These are phyloP conservation scores for Exophiala calicioides DNA, from an alignment of 2,329 filamentous ascomycete species.

Conservation along the genomic window DNA sequence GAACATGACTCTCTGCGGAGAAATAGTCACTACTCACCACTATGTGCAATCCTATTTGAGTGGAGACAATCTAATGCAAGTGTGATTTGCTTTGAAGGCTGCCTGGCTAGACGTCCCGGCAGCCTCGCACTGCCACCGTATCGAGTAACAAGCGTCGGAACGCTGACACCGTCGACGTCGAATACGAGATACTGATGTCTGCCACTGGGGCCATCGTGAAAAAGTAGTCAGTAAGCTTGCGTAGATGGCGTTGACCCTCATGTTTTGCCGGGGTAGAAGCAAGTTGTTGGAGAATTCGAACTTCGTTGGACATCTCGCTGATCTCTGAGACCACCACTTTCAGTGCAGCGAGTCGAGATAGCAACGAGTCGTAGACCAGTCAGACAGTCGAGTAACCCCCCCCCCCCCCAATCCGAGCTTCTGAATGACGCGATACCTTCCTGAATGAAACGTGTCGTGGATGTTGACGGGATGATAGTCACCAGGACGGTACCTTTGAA, in stretches of 20 bases:
- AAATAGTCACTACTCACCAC: conserved; percentile 19
- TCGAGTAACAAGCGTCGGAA: conserved; percentile 22
- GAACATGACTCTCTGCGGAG: conserved; percentile 5
- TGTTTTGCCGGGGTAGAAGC: conserved; percentile 16
- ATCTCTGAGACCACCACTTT: conserved; percentile 20
- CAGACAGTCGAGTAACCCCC: conserved; percentile 47
- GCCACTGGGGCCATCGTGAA: conserved; percentile 32
- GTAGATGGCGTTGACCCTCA: conserved; percentile 14
- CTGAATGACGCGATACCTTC: conserved; percentile 42
- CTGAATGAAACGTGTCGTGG: conserved; percentile 31
- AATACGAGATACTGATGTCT: conserved; percentile 31
- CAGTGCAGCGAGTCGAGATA: conserved; percentile 18
- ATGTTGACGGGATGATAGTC: conserved; percentile 41
- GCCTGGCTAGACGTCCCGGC: conserved; percentile 24
- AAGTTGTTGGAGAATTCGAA: conserved; percentile 18
- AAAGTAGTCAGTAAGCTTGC: conserved; percentile 24
- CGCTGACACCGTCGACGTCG: conserved; percentile 27
- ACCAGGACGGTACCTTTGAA: conserved; percentile 37
- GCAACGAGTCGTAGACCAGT: conserved; percentile 39
- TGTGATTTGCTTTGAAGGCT: conserved; percentile 25
- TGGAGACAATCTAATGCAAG: conserved; percentile 27
- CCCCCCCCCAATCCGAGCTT: conserved; percentile 46
- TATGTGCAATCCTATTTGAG: conserved; percentile 22
- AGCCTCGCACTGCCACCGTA: conserved; percentile 16
- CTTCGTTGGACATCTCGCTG: conserved; percentile 13